A percentile compares a stretch with the other conserved stretches of the same genome.
phyloP scores from a whole-genome alignment of 1,284 basidiomycete genomes.

The Fistulina hepatica region DNA sequence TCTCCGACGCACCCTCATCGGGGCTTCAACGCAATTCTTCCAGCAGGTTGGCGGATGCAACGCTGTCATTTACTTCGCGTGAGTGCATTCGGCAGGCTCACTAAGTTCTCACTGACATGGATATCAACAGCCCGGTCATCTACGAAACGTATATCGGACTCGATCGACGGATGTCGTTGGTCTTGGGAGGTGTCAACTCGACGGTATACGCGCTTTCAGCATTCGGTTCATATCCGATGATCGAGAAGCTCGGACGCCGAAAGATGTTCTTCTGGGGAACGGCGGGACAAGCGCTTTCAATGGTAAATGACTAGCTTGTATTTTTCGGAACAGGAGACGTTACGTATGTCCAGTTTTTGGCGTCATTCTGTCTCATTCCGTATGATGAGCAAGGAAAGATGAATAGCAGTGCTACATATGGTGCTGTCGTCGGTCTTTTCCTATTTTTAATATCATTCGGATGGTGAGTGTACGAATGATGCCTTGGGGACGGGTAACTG shows the following conservation, averaged over 20 bases:
- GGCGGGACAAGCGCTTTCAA: conserved; percentile 16
- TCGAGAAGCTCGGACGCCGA: conserved; percentile 27
- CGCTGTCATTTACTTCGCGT: conserved; percentile 19
- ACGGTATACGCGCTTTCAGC: conserved; percentile 31
- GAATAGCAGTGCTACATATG: conserved; percentile 24
- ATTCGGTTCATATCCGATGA: conserved; percentile 26
- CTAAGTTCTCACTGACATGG: background rate
- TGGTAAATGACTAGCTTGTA: conserved; percentile 17
- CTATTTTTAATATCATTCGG: conserved; percentile 20
- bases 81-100: background rate
- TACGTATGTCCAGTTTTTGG: conserved; percentile 25
- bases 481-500: background rate
- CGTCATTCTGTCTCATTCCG: conserved; percentile 30
- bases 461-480: conserved; percentile 17
- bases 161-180: conserved; percentile 23
- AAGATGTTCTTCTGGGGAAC: conserved; percentile 36
- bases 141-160: conserved; percentile 22
- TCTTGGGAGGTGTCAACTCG: conserved; percentile 29
- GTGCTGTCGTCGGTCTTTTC: conserved; percentile 27
- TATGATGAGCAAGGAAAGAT: conserved; percentile 13
- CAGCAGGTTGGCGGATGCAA: conserved; percentile 32
- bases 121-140: conserved; percentile 21
- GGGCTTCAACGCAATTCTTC: conserved; percentile 25
- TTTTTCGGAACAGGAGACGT: background rate
- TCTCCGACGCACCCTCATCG: conserved; percentile 29